phyloP scores from a whole-genome alignment of 2,329 filamentous ascomycete species.

The Graphilbum ipis-grandicollis region DNA sequence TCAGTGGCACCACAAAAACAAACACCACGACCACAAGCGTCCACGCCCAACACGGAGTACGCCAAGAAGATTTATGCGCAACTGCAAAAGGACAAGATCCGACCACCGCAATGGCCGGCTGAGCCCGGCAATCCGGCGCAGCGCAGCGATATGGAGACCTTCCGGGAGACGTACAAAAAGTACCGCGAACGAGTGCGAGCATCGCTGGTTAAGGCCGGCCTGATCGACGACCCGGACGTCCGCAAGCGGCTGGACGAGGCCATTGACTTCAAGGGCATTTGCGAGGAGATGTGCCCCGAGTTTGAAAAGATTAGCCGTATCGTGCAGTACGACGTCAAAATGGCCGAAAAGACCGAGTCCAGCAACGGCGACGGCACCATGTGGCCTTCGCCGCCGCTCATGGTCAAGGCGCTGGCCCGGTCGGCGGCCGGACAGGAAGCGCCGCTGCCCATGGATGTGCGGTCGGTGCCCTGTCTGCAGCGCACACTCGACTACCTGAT shows the following conservation, averaged over 20 bases:
- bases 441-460: conserved; percentile 50
- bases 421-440: conserved; percentile 53
- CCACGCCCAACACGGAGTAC: too few relatives aligned
- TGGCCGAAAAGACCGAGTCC: conserved; percentile 31
- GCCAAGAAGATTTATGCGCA: conserved; percentile 33
- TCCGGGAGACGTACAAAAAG: conserved; percentile 36
- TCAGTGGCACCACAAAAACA: not conserved
- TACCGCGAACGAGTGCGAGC: conserved; percentile 40
- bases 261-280: conserved; percentile 50
- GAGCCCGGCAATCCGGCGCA: conserved; percentile 34
- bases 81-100: conserved; percentile 35
- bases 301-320: conserved; percentile 48
- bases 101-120: conserved; percentile 35
- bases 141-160: conserved; percentile 32
- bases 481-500: conserved; percentile 47
- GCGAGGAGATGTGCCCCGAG: conserved; percentile 53
- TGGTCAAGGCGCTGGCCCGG: conserved; percentile 51
- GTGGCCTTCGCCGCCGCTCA: conserved; percentile 31
- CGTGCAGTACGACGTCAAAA: conserved; percentile 39
- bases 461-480: conserved; percentile 39
- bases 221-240: conserved; percentile 49
- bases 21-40: conserved; percentile 1
- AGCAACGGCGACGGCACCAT: conserved; percentile 21
- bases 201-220: conserved; percentile 37
- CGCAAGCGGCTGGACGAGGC: conserved; percentile 44